These are phyloP conservation scores for Solioccasus polychromus DNA, from an alignment of 768 basidiomycete species.

Conservation along the genomic window DNA sequence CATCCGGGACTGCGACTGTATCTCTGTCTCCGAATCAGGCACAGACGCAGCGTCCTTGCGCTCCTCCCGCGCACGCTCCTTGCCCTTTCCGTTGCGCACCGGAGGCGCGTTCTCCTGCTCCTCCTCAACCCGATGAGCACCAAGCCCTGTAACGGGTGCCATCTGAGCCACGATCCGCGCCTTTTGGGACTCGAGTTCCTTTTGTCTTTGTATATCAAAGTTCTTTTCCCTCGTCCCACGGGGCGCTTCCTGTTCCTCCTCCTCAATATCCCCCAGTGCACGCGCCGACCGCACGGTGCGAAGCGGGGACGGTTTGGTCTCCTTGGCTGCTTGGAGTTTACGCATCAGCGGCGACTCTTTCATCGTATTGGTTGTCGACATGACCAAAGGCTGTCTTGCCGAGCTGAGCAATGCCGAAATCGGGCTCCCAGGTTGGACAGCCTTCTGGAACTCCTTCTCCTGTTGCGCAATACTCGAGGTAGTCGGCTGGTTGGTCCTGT, in stretches of 20 bases:
- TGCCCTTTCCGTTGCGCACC: slow-evolving; percentile 30
- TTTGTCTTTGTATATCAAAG: slow-evolving; percentile 45
- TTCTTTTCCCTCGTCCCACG: slow-evolving; percentile 40
- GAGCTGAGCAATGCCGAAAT: slow-evolving; percentile 89
- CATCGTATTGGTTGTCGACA: slow-evolving; percentile 47
- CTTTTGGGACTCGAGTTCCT: slow-evolving; percentile 88
- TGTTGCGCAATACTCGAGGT: slow-evolving; percentile 73
- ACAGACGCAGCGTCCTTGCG: slow-evolving; percentile 12
- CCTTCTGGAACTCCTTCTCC: slow-evolving; percentile 96
- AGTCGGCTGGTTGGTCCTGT: slow-evolving; percentile 37
- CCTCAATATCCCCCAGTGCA: slow-evolving; percentile 46
- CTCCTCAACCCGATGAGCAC: slow-evolving; percentile 31
- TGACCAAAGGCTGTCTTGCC: slow-evolving; percentile 82
- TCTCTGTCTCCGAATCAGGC: slow-evolving; percentile 21
- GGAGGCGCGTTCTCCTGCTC: slow-evolving; percentile 36
- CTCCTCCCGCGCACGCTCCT: slow-evolving; percentile 28
- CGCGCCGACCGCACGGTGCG: slow-evolving; percentile 39
- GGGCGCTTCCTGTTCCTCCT: slow-evolving; percentile 39
- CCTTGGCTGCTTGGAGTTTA: slow-evolving; percentile 55
- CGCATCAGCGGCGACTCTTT: slow-evolving; percentile 39
- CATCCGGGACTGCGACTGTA: slow-evolving; percentile 30
- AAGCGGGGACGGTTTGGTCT: slow-evolving; percentile 52
- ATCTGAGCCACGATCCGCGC: slow-evolving; percentile 93
- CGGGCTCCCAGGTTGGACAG: slow-evolving; percentile 92
- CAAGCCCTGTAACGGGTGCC: slow-evolving; percentile 49